Evolutionary conservation across 1,284 basidiomycete species (phyloP).

Genomic region (Ganoderma leucocontextum): DNA sequence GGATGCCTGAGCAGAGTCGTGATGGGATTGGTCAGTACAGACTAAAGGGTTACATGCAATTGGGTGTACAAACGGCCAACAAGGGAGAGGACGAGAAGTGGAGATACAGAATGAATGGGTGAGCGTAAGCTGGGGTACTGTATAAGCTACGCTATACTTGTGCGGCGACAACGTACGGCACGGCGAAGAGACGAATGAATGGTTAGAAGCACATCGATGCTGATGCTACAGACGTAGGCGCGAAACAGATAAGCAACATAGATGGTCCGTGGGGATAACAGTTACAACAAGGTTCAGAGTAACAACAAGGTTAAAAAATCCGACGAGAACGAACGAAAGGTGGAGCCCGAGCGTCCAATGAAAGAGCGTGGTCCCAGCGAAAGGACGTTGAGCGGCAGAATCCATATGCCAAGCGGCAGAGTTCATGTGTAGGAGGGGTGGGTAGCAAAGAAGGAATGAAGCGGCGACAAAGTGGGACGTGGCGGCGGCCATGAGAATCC

Average conservation of each 20-base stretch:
- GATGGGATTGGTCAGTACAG: background rate
- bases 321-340: background rate
- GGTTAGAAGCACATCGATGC: background rate
- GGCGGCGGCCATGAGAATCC: slow-evolving; percentile 29
- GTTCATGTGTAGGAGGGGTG: background rate
- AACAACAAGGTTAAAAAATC: background rate
- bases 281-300: background rate
- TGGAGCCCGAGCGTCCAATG: background rate
- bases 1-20: background rate
- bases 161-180: background rate
- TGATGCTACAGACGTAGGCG: slow-evolving; percentile 1
- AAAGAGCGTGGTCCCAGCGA: background rate
- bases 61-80: background rate
- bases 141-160: slow-evolving; percentile 13
- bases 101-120: background rate
- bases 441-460: slow-evolving; percentile 3
- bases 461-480: slow-evolving; percentile 30
- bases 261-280: background rate
- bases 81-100: background rate
- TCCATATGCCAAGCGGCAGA: background rate
- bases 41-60: background rate
- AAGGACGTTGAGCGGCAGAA: background rate
- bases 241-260: slow-evolving; percentile 2
- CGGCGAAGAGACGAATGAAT: slow-evolving; percentile 1
- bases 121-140: background rate